These are phyloP conservation scores for Oidium heveae DNA, from an alignment of 2,329 filamentous ascomycete species.

Conservation along the genomic window DNA sequence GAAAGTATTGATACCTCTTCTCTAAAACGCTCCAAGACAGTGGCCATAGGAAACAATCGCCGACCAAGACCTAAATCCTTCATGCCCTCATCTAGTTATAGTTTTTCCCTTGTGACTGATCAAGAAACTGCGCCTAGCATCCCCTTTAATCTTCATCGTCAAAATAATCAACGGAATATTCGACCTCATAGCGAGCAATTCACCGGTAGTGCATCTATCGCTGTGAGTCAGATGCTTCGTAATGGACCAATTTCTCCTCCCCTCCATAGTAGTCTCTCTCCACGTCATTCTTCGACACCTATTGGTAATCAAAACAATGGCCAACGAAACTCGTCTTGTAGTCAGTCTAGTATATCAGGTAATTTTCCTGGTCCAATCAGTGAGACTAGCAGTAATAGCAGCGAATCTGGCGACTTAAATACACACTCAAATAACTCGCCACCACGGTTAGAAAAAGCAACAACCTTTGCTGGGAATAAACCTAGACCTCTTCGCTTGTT, in stretches of 20 bases:
- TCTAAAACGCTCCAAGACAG: slow-evolving; percentile 35
- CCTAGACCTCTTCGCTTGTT: slow-evolving; percentile 69
- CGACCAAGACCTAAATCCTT: slow-evolving; percentile 31
- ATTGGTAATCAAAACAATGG: slow-evolving; percentile 26
- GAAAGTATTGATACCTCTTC: slow-evolving; percentile 21
- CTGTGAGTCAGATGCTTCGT: slow-evolving; percentile 80
- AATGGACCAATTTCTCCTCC: slow-evolving; percentile 35
- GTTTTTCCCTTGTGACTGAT: slow-evolving; percentile 26
- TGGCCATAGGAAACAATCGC: slow-evolving; percentile 21
- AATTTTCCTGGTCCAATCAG: slow-evolving; percentile 42
- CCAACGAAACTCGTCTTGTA: slow-evolving; percentile 25
- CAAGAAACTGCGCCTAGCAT: slow-evolving; percentile 54
- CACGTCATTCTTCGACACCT: slow-evolving; percentile 29
- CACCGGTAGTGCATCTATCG: slow-evolving; percentile 31
- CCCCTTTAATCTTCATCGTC: slow-evolving; percentile 34
- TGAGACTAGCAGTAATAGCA: slow-evolving; percentile 26
- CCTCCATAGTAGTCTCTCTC: slow-evolving; percentile 24
- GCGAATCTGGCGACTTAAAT: slow-evolving; percentile 35
- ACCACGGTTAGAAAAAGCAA: slow-evolving; percentile 26
- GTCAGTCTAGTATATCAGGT: slow-evolving; percentile 22
- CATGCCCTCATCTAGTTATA: slow-evolving; percentile 17
- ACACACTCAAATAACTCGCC: slow-evolving; percentile 26
- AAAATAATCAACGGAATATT: slow-evolving; percentile 24
- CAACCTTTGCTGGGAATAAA: slow-evolving; percentile 41
- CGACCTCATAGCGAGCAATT: slow-evolving; percentile 40